Conservation (phyloP, 2,329 filamentous ascomycete genomes). For the Cladobotryum protrusum region DNA sequence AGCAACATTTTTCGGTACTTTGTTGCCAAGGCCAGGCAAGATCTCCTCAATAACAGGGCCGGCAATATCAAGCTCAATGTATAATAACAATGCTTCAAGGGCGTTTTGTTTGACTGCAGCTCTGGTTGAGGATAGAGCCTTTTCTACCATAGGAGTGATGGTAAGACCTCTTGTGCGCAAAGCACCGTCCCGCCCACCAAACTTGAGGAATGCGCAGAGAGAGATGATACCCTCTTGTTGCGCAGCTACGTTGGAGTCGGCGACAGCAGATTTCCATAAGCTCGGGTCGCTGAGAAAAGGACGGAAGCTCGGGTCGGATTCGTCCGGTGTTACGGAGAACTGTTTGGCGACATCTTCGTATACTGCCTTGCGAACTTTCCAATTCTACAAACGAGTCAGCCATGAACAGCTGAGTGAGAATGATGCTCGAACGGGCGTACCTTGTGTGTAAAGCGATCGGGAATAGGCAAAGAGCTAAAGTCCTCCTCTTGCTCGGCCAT, state of each 20-base stretch:
- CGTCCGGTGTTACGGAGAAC: constrained; percentile 79
- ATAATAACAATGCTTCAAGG: constrained; percentile 78
- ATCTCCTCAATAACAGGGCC: constrained; percentile 87
- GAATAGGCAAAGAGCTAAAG: constrained; percentile 69
- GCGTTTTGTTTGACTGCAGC: constrained; percentile 83
- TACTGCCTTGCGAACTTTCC: constrained; percentile 93
- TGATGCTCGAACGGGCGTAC: constrained; percentile 31
- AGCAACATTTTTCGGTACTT: constrained; percentile 81
- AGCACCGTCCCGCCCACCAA: constrained; percentile 73
- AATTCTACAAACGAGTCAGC: constrained; percentile 49
- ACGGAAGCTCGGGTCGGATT: constrained; percentile 76
- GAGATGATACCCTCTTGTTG: constrained; percentile 88
- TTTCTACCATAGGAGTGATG: constrained; percentile 77
- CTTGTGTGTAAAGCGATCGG: constrained; percentile 81
- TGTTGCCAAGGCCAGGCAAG: constrained; percentile 74
- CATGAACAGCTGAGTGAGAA: not conserved
- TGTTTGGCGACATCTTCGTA: constrained; percentile 89
- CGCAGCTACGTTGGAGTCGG: constrained; percentile 93
- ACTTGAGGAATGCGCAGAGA: constrained; percentile 88
- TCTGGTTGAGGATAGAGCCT: constrained; percentile 80
- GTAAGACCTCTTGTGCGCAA: constrained; percentile 70
- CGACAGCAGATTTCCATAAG: constrained; percentile 87
- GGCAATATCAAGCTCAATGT: constrained; percentile 82
- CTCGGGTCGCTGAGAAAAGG: constrained; percentile 80
- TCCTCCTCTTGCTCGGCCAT: constrained; percentile 86